These are phyloP conservation scores for Haplographium delicatum DNA, from an alignment of 495 filamentous ascomycete species.

Conservation along the genomic window DNA sequence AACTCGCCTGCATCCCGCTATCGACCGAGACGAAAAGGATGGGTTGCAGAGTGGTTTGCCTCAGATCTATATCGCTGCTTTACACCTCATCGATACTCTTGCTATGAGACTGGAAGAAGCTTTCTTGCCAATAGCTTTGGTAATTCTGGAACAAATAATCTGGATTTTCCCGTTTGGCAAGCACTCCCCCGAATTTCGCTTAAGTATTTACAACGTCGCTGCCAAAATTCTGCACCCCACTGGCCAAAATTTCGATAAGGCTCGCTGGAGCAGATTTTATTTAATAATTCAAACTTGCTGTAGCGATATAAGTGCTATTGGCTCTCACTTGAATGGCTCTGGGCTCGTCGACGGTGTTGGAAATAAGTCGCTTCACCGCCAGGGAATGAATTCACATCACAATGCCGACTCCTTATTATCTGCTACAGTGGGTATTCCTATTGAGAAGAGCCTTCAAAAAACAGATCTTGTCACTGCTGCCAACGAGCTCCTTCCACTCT, in stretches of 20 bases:
- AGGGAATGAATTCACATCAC: slow-evolving; percentile 25
- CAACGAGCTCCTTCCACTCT: slow-evolving; percentile 50
- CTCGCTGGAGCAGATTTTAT: slow-evolving; percentile 51
- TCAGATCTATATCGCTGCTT: slow-evolving; percentile 61
- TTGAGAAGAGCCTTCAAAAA: neutral
- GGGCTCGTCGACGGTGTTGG: slow-evolving; percentile 21
- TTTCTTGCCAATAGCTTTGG: slow-evolving; percentile 48
- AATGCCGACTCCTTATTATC: slow-evolving; percentile 55
- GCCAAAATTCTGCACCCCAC: slow-evolving; percentile 50
- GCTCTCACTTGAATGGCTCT: neutral
- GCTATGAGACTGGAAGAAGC: slow-evolving; percentile 47
- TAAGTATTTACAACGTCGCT: slow-evolving; percentile 52
- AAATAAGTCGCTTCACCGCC: slow-evolving; percentile 33
- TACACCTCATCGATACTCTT: slow-evolving; percentile 52
- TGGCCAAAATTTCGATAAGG: slow-evolving; percentile 59
- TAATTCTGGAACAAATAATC: slow-evolving; percentile 59
- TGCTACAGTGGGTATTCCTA: neutral
- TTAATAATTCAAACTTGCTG: slow-evolving; percentile 44
- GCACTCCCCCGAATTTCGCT: slow-evolving; percentile 50
- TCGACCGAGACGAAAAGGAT: slow-evolving; percentile 73
- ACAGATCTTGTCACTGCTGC: slow-evolving; percentile 36
- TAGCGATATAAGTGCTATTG: slow-evolving; percentile 24
- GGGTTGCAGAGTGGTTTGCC: slow-evolving; percentile 66
- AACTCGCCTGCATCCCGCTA: slow-evolving; percentile 54
- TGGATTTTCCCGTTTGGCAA: slow-evolving; percentile 64